Percentiles rank a stretch among this genome's conserved stretches.
phyloP scores from a whole-genome alignment of 1,284 basidiomycete genomes.

The Takashimella tepidaria region DNA sequence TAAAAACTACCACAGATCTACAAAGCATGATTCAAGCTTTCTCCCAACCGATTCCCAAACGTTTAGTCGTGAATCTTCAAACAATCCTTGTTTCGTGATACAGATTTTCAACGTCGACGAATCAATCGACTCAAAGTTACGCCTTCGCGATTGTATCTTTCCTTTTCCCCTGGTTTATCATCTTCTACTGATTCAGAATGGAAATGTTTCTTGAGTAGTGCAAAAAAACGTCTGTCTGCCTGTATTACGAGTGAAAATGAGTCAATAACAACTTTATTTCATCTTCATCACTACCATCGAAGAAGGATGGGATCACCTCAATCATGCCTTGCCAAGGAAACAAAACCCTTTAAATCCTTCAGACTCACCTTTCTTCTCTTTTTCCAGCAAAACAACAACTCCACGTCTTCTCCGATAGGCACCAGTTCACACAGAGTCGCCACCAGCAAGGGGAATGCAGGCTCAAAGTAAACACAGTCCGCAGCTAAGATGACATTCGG shows the following conservation, averaged over 20 bases:
- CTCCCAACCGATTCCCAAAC: no score
- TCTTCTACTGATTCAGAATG: slow-evolving; percentile 48
- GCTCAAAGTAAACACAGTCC: slow-evolving; percentile 93
- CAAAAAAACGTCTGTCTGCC: slow-evolving; percentile 89
- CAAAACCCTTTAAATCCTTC: no score
- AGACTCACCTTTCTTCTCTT: slow-evolving; percentile 74
- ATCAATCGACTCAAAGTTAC: slow-evolving; percentile 37
- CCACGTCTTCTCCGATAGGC: slow-evolving; percentile 51
- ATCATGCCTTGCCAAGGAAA: no score
- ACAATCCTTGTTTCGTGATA: no score
- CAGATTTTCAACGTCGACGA: neutral
- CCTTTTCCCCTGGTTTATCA: slow-evolving; percentile 39
- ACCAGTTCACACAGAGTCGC: slow-evolving; percentile 67
- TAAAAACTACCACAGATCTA: no score
- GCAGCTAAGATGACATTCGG: slow-evolving; percentile 65
- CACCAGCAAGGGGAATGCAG: slow-evolving; percentile 84
- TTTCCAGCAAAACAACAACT: slow-evolving; percentile 87
- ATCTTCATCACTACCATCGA: no score
- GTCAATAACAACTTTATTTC: no score
- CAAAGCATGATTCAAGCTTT: no score
- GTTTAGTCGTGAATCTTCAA: no score
- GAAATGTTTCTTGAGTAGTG: slow-evolving; percentile 73
- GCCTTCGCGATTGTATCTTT: slow-evolving; percentile 40
- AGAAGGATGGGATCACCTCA: no score
- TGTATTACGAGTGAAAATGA: slow-evolving; percentile 34